Evolutionary conservation across 73 alveolate species (phyloP), one percentile per base, ranked within the genome.

Genomic region (Paramecium biaurelia): DNA sequence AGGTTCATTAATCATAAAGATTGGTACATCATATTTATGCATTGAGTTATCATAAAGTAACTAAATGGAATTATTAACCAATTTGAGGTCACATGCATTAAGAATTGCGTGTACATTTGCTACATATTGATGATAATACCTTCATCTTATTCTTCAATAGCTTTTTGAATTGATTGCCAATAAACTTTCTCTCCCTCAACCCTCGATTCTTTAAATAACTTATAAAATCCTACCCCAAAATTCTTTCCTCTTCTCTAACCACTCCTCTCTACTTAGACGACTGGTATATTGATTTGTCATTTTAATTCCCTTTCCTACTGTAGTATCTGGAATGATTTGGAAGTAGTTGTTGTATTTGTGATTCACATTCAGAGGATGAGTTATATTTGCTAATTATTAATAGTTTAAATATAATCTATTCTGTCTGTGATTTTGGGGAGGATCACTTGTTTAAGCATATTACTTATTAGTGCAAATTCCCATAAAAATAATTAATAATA

Each of bases 1-100:
- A 21, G 90, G 90, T 79, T 79, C 90, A 45, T 79, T 79, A 14
- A 79, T 79, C 76, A 79, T 79, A 34, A 79, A 79, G 2, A 79
- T 67, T 15, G 90, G 90, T 8, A 79, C 90, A 79, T 79, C 90
- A 79, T 30, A 79, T 47, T 79, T 79, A 26, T 79, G 74, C 26
- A 58, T 63, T 42, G 84, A 12, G 47, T 26, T 32, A 12, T 63
- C 84, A 26, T 26, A 21, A 7, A 63, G 34, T 37, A 72, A 10
- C 14, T 30, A 72, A 38, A 72, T 32, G 58, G 86, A 72, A 35
- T 72, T 72, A 37, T 72, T 72, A 72, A 72, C 58, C 58, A 72
- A 20, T 72, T 72, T 72, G 10, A 72, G 86, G 7, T 72, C 86
- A 21, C 53, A 30, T 72, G 86, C 86, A 34, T 38, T 10, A 5